Base-by-base conservation (phyloP, 2,329 filamentous ascomycete species). In the Pseudocercospora fuligena region DNA sequence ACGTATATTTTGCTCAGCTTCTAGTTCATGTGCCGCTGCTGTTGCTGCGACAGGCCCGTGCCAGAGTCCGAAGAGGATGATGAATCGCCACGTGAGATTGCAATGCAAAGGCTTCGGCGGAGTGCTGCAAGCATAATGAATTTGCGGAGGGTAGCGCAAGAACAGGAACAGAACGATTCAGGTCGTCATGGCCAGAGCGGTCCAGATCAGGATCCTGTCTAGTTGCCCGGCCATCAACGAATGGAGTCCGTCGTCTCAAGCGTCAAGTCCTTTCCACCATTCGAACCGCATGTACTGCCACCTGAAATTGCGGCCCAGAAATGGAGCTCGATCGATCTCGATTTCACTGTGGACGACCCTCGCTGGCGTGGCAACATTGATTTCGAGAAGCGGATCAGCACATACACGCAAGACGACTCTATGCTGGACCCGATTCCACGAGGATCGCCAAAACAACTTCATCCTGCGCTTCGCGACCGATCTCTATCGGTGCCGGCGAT, bases 341-440 rank as follows among this genome's bases (percentile, higher is more conserved):
- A 58, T 27, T 58, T 58, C 56, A 29, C 23, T 11, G 53, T 19
- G n/a, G 53, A 56, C 14, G 53, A 56, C 33, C 19, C 56, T 23
- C 56, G 56, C 56, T 58, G 56, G 56, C 33, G 29, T 33, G 56
- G 56, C 27, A 21, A 36, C 16, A 11, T 43, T 43, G 56, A 58
- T 8, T 21, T n/a, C 16, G 7, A 9, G 6, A 12, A 27, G 23
- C 51, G 12, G 23, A 29, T n/a, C 51, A 56, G 25, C 23, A 27
- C 12, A 27, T 8, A n/a, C 8, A 27, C 31, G 31, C 23, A 9
- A 5, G 56, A 57, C 53, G 25, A 29, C 19, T 43, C 56, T 7
- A 21, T 25, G 29, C n/a, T 58, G n/a, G 31, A 19, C 6, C 14
- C 14, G 25, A 53, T 5, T 27, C 25, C 47, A 8, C 19, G 47